Conservation (phyloP, 2,329 filamentous ascomycete species). For the Ilyonectria mors-panacis region DNA sequence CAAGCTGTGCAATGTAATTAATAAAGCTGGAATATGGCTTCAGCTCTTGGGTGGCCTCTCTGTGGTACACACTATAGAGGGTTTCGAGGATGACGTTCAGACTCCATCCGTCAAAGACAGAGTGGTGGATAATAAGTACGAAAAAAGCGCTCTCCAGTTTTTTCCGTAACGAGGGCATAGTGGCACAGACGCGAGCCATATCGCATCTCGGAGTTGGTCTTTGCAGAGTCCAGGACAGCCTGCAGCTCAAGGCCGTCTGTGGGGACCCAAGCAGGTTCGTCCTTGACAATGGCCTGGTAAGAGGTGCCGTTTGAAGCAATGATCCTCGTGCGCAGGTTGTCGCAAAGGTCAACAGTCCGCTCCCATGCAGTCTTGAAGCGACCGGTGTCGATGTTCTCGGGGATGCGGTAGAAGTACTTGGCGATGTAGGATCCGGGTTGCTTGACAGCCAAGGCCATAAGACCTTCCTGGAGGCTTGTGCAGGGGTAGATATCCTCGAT, state of each 20-base stretch:
- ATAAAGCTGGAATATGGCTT: constrained; percentile 12
- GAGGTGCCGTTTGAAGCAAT: neutral
- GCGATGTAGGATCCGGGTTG: constrained; percentile 28
- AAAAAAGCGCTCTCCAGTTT: constrained; percentile 5
- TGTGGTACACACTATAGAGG: neutral
- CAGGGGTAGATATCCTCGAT: constrained; percentile 46
- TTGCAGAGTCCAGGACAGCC: constrained; percentile 8
- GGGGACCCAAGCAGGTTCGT: neutral
- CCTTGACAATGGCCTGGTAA: neutral
- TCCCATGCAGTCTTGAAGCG: constrained; percentile 6
- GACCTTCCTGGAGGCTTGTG: constrained; percentile 53
- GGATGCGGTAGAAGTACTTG: constrained; percentile 16
- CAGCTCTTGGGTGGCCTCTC: neutral
- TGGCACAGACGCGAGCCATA: constrained; percentile 10
- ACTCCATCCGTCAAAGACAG: constrained; percentile 19
- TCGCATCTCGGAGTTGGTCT: constrained; percentile 13
- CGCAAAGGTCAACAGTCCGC: constrained; percentile 4
- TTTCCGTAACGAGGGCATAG: constrained; percentile 7
- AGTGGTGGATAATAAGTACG: constrained; percentile 15
- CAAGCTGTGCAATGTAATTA: constrained; percentile 7
- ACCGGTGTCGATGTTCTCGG: neutral
- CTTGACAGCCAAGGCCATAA: constrained; percentile 45
- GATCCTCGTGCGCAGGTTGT: constrained; percentile 13
- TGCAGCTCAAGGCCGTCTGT: constrained; percentile 2
- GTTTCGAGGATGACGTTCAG: constrained; percentile 8